phyloP scores from a whole-genome alignment of 129 eudicot genomes.

The Pittosporum tobira region DNA sequence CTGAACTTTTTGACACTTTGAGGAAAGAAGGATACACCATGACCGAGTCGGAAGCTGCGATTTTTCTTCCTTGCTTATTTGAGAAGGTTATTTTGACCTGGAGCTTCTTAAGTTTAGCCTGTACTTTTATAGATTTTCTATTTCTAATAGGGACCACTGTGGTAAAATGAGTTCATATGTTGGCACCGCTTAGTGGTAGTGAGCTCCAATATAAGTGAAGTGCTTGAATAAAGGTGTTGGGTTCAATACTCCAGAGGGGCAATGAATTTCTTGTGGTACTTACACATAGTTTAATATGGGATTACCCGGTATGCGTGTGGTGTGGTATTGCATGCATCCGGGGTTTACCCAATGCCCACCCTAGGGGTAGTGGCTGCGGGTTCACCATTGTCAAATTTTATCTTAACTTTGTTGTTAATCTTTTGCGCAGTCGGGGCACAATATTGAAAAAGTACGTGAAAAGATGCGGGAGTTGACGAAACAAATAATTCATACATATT shows the following conservation, averaged over 20 bases:
- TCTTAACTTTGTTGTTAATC: no score
- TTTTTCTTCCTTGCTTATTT: slow-evolving; percentile 91
- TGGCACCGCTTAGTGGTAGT: no score
- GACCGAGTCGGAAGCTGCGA: slow-evolving; percentile 93
- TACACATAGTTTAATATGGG: no score
- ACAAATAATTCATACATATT: slow-evolving; percentile 54
- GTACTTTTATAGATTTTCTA: background rate
- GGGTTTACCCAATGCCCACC: no score
- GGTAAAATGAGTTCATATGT: background rate
- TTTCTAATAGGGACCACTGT: background rate
- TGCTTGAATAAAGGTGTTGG: no score
- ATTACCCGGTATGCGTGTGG: no score
- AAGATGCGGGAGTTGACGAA: slow-evolving; percentile 81
- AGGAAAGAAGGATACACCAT: slow-evolving; percentile 70
- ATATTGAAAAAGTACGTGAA: slow-evolving; percentile 87
- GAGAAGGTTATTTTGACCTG: slow-evolving; percentile 64
- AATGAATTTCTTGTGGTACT: no score
- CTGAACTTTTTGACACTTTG: slow-evolving; percentile 71
- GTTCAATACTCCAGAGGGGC: no score
- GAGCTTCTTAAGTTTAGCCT: slow-evolving; percentile 2
- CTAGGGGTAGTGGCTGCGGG: no score
- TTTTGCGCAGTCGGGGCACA: slow-evolving; percentile 82
- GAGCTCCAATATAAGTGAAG: no score
- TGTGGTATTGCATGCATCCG: no score
- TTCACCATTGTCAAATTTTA: no score